Evolutionary conservation across 2,329 filamentous ascomycete genomes (phyloP).

Genomic region (Monilinia polystroma): DNA sequence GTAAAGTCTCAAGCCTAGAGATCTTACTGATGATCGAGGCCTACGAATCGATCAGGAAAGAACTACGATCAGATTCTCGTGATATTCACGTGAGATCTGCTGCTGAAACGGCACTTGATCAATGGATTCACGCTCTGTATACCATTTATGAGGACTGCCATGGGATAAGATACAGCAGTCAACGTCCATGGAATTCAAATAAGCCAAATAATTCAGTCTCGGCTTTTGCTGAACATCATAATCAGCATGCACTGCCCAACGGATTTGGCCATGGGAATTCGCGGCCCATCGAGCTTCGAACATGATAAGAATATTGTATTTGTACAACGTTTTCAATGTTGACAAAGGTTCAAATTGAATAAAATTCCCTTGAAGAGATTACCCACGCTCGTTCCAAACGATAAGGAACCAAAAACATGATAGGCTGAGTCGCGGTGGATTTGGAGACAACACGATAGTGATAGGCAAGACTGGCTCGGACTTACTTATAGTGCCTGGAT

Average conservation of each 20-base stretch:
- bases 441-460: too few species aligned
- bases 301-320: too few species aligned
- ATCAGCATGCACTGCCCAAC: too few species aligned
- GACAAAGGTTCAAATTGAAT: too few species aligned
- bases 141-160: slow-evolving; percentile 32
- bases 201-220: neutral
- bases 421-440: neutral
- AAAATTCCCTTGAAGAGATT: neutral
- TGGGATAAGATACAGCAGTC: neutral
- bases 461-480: neutral
- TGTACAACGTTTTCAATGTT: neutral
- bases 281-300: neutral
- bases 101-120: slow-evolving; percentile 33
- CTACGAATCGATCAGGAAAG: slow-evolving; percentile 35
- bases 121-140: slow-evolving; percentile 38
- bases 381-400: neutral
- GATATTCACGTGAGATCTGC: slow-evolving; percentile 26
- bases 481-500: neutral
- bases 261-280: neutral
- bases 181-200: neutral
- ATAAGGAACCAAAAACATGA: neutral
- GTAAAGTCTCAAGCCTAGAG: slow-evolving; percentile 35
- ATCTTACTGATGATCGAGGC: slow-evolving; percentile 40
- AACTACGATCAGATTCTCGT: slow-evolving; percentile 24
- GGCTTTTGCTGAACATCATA: neutral